Evolutionary conservation across 768 basidiomycete species (phyloP), one percentile per base, ranked within the genome.

Genomic region (Podaxis sp.): DNA sequence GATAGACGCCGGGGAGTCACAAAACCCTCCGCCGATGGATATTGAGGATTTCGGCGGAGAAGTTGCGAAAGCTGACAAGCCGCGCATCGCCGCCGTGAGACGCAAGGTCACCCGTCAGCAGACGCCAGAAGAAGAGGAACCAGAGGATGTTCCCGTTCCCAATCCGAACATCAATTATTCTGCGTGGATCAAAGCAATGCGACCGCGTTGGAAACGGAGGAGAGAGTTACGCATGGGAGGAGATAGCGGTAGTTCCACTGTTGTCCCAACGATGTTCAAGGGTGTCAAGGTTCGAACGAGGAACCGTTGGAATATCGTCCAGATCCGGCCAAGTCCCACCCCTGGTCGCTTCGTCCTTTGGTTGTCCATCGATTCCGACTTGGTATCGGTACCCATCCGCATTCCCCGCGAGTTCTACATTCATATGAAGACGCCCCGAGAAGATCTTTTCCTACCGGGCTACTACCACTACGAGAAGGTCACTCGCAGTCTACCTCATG

Each of bases 361-460:
- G 96, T 79, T 97, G 5, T 89, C 87, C 0, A 86, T 93, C 33
- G 90, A 94, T 54, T 82, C 85, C 11, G 87, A 89, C 57, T 83
- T 98, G 39, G 82, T 90, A n/a, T 79, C 89, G 17, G 82, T 96
- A 24, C 87, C 91, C 13, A 80, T 99, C 17, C 87, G 95, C 2
- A 88, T 99, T 49, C 89, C 93, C 2, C 86, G 96, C 39, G 88
- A 96, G 69, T 97, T 99, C 74, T 98, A 96, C 74, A 81, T 99
- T 63, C 96, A 98, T 70, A 81, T 96, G 61, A 89, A 95, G 73
- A 83, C 82, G 22, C 80, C 87, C 0, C 80, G 79, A n/a, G 78
- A 83, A n/a, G 82, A 80, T 2, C 75, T 88, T 28, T 96, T 96
- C 75, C 85, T 79, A 38, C 78, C 83, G 2, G 85, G 88, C 42